These are phyloP conservation scores for Trichoderma arundinaceum DNA, from an alignment of 2,329 filamentous ascomycete genomes.

Conservation along the genomic window DNA sequence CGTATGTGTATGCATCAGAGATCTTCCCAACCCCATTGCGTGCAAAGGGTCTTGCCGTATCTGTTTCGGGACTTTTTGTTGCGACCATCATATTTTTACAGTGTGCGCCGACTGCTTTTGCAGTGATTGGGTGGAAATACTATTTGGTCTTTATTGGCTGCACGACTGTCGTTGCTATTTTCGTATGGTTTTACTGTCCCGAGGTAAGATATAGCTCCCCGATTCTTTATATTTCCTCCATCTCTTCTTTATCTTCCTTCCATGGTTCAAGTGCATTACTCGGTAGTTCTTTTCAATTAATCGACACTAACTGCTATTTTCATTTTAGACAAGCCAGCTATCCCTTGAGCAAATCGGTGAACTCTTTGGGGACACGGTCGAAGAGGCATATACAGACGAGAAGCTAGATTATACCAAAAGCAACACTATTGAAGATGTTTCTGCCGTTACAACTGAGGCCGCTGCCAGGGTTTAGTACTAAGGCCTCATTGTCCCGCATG, in stretches of 20 bases:
- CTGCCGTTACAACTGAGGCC: not conserved
- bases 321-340: slow-evolving; percentile 1
- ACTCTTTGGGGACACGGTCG: slow-evolving; percentile 5
- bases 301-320: not conserved
- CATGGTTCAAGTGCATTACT: not conserved
- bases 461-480: not conserved
- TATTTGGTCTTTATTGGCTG: slow-evolving; percentile 18
- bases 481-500: too few species aligned
- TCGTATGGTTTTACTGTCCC: slow-evolving; percentile 15
- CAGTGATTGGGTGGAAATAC: slow-evolving; percentile 23
- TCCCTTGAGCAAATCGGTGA: slow-evolving; percentile 18
- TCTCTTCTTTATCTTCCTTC: not conserved
- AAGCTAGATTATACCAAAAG: not conserved
- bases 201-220: not conserved
- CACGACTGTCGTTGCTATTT: not conserved
- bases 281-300: too few species aligned
- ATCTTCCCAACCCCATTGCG: slow-evolving; percentile 15
- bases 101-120: slow-evolving; percentile 13
- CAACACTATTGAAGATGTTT: slow-evolving; percentile 4
- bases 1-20: slow-evolving; percentile 8
- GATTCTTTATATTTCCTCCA: too few species aligned
- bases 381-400: not conserved
- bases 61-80: slow-evolving; percentile 3
- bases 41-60: slow-evolving; percentile 7
- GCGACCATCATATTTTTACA: slow-evolving; percentile 10